Conservation (phyloP, 257 asterid species). For the Eustoma russellianum region DNA sequence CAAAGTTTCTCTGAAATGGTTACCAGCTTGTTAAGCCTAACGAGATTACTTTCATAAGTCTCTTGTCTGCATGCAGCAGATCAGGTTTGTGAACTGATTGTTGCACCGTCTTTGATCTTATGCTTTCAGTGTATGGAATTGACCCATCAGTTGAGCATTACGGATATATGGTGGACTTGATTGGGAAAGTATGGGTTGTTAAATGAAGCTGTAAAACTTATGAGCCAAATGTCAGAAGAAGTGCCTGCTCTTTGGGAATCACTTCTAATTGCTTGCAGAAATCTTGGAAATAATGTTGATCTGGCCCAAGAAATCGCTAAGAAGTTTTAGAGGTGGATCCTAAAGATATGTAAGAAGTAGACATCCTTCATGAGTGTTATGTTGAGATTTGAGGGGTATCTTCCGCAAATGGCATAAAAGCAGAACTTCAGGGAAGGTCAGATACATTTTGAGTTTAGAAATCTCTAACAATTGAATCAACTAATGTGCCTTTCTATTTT, state of each 20-base stretch:
- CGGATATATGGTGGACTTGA: slow-evolving; percentile 34
- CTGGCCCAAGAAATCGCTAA: too few relatives aligned
- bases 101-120: slow-evolving; percentile 15
- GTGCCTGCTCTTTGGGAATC: too few relatives aligned
- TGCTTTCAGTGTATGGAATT: slow-evolving; percentile 22
- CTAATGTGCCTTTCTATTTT: not conserved
- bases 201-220: slow-evolving; percentile 29
- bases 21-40: slow-evolving; percentile 21
- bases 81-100: slow-evolving; percentile 24
- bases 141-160: slow-evolving; percentile 26
- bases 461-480: not conserved
- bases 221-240: slow-evolving; percentile 14
- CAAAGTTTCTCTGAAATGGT: slow-evolving; percentile 19
- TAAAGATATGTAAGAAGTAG: too few relatives aligned
- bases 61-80: slow-evolving; percentile 34
- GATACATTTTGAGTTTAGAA: not conserved
- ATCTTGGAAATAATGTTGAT: too few relatives aligned
- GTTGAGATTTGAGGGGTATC: too few relatives aligned
- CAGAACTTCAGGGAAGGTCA: not conserved
- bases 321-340: too few relatives aligned
- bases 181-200: slow-evolving; percentile 29
- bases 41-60: slow-evolving; percentile 26
- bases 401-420: not conserved
- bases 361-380: too few relatives aligned
- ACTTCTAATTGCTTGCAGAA: too few relatives aligned